These are phyloP conservation scores for Podila verticillata DNA, from an alignment of 192 early-diverging fungal species.

Conservation along the genomic window DNA sequence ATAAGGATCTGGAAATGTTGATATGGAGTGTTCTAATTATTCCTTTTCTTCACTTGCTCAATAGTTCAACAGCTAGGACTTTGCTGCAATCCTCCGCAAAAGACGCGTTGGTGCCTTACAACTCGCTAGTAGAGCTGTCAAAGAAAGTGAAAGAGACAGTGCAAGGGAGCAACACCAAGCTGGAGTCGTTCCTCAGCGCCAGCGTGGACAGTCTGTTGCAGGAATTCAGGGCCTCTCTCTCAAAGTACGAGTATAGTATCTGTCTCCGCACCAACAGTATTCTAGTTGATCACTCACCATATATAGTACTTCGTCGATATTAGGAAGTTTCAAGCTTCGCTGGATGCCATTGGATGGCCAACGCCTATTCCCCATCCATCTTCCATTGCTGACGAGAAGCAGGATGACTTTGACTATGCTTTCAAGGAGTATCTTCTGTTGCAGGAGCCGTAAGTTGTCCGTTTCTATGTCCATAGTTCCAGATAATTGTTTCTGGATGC, in stretches of 20 bases:
- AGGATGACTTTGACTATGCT: constrained; percentile 34
- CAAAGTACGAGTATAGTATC: constrained; percentile 48
- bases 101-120: constrained; percentile 54
- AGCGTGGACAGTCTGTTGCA: constrained; percentile 52
- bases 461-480: background rate
- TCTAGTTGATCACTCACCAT: background rate
- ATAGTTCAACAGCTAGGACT: constrained; percentile 32
- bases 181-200: constrained; percentile 46
- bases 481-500: background rate
- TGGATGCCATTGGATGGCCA: constrained; percentile 57
- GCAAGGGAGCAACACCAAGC: constrained; percentile 20
- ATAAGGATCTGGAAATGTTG: background rate
- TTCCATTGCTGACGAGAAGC: constrained; percentile 12
- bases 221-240: constrained; percentile 54
- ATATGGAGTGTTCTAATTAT: background rate
- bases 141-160: constrained; percentile 26
- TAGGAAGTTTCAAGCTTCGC: constrained; percentile 53
- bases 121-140: constrained; percentile 47
- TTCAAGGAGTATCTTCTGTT: constrained; percentile 51
- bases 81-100: constrained; percentile 50
- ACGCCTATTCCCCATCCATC: constrained; percentile 37
- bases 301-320: background rate
- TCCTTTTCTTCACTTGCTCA: background rate
- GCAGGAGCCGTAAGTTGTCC: constrained; percentile 46
- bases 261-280: no score